Evolutionary conservation across 2,329 filamentous ascomycete genomes (phyloP), one percentile per base, ranked within the genome.

Genomic region (Proliferodiscus dingleyae): DNA sequence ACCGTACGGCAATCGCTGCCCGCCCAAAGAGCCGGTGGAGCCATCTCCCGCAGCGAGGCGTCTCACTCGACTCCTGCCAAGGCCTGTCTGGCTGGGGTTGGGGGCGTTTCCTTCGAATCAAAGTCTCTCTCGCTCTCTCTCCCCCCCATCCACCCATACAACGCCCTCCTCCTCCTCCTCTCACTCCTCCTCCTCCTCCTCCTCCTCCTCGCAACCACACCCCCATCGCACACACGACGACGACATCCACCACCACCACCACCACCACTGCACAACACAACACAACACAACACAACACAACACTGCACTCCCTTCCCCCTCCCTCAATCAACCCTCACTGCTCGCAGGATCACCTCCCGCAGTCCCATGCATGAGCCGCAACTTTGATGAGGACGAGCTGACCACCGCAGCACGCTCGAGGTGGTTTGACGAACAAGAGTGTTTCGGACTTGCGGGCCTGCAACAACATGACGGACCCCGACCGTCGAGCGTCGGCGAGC

Each of bases 381-480:
- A 37, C 13, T 49, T 49, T 53, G 47, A 55, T 47, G 51, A 50
- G 22, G 36, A 46, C 41, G 16, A 39, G 15, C 45, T 54, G 44
- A 49, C n/a, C 42, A 38, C 15, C 18, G 21, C 19, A 28, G 37
- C 42, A n/a, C 19, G 22, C 37, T 26, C 18, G 15, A 8, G 50
- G 52, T 32, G 48, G 52, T 53, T 48, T 44, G 52, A 34, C 37
- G 30, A 33, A 33, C 22, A 38, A 51, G 45, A 42, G 42, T 34
- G 43, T 50, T 41, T 49, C 41, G 45, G 45, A 47, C 41, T 37
- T 41, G 47, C 39, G 47, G 46, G 42, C 16, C 33, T 19, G 37
- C 33, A 23, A 19, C n/a, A 62, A 54, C 57, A 75, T 75, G 72
- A 67, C 67, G 57, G 60, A 62, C 39, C 58, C 62, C 49, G 56